Evolutionary conservation across 2,329 filamentous ascomycete genomes (phyloP).

Genomic region (Biscogniauxia marginata): DNA sequence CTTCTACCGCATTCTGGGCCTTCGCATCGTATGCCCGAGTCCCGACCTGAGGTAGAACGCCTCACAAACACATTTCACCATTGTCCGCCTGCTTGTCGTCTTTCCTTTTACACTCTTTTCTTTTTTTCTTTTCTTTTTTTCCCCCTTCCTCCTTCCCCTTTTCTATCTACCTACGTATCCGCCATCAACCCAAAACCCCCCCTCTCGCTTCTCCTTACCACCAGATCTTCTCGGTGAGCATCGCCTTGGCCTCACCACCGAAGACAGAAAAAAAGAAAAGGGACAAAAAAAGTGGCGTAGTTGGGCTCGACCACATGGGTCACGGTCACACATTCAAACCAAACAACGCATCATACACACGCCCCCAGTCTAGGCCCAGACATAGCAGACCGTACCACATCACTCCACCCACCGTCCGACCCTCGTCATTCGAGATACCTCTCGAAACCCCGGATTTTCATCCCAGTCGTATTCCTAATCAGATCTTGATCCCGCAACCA

Average conservation of each 20-base stretch:
- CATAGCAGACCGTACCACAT: constrained; percentile 1
- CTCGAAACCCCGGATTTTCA: background rate
- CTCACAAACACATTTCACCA: too few relatives aligned
- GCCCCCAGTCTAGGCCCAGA: background rate
- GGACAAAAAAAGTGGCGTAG: constrained; percentile 5
- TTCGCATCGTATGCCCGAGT: background rate
- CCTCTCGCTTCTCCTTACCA: too few relatives aligned
- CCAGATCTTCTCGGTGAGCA: too few relatives aligned
- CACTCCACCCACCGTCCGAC: background rate
- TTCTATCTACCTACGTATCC: background rate
- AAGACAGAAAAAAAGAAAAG: background rate
- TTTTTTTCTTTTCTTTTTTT: background rate
- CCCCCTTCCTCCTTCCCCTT: background rate
- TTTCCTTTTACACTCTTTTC: too few relatives aligned
- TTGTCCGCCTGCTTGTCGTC: too few relatives aligned
- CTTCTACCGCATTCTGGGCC: background rate
- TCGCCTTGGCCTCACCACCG: too few relatives aligned
- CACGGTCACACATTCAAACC: background rate
- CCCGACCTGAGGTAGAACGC: too few relatives aligned
- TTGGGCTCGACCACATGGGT: background rate
- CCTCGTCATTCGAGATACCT: background rate
- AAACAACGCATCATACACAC: background rate
- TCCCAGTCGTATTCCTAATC: background rate
- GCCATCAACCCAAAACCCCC: background rate
- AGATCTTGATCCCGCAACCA: background rate